These are phyloP conservation scores for Xenosphaeropsis pyriputrescens DNA, from an alignment of 2,329 filamentous ascomycete genomes.

Conservation along the genomic window DNA sequence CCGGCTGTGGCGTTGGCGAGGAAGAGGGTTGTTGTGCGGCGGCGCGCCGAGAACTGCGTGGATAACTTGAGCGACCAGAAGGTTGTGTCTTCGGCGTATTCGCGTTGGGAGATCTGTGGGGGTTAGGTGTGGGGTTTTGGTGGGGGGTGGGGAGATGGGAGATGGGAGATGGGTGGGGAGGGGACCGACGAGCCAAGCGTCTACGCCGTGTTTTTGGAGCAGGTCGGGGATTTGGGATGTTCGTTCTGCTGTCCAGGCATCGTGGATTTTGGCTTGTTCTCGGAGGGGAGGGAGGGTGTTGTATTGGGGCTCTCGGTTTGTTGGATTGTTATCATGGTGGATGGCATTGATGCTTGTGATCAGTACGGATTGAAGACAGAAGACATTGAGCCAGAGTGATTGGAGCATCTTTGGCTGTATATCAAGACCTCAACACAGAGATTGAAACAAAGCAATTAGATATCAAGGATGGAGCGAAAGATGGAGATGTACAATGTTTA, in stretches of 20 bases:
- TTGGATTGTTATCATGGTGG: too few relatives aligned
- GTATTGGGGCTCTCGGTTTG: conserved; percentile 11
- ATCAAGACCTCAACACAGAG: too few relatives aligned
- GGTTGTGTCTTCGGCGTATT: conserved; percentile 34
- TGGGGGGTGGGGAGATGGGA: too few relatives aligned
- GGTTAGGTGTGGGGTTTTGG: neutral
- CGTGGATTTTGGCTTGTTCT: conserved; percentile 26
- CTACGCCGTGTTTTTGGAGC: conserved; percentile 9
- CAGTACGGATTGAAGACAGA: too few relatives aligned
- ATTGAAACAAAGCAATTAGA: too few relatives aligned
- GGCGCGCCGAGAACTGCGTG: conserved; percentile 29
- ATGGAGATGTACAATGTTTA: too few relatives aligned
- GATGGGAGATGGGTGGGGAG: neutral
- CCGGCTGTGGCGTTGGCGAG: conserved; percentile 22
- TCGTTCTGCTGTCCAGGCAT: conserved; percentile 28
- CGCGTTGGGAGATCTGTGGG: conserved; percentile 30
- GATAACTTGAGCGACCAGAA: conserved; percentile 34
- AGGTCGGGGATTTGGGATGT: conserved; percentile 24
- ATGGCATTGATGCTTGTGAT: too few relatives aligned
- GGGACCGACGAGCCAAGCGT: conserved; percentile 15
- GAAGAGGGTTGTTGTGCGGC: conserved; percentile 34
- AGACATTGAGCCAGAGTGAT: too few relatives aligned
- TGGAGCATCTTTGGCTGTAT: too few relatives aligned
- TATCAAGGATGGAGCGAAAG: too few relatives aligned
- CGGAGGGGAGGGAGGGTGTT: conserved; percentile 25